These are phyloP conservation scores for Rubia peregrina DNA, from an alignment of 305 asterid genomes.

Conservation along the genomic window DNA sequence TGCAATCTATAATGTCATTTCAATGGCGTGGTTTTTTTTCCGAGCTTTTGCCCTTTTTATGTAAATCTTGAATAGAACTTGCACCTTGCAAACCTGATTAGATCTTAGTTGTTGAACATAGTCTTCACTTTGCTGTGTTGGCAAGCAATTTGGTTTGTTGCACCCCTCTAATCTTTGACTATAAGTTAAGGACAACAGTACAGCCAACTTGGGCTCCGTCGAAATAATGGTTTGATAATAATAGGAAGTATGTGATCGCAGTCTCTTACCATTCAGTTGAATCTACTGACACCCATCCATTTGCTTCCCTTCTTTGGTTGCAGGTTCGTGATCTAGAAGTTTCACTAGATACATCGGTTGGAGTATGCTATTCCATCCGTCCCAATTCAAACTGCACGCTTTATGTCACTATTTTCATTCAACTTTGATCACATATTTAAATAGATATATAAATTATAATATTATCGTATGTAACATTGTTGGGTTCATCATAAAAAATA, in stretches of 20 bases:
- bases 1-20: not conserved
- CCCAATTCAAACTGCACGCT: too few relatives aligned
- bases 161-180: too few relatives aligned
- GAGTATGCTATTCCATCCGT: not conserved
- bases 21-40: not conserved
- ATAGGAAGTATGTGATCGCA: not conserved
- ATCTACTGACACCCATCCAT: not conserved
- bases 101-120: not conserved
- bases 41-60: too few relatives aligned
- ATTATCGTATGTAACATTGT: too few relatives aligned
- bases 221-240: not conserved
- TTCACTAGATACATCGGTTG: not conserved
- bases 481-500: too few relatives aligned
- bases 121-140: not conserved
- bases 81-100: not conserved
- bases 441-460: too few relatives aligned
- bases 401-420: too few relatives aligned
- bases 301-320: not conserved
- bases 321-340: slow-evolving; percentile 10
- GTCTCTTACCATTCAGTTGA: not conserved
- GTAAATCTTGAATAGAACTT: not conserved
- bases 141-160: not conserved
- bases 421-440: too few relatives aligned
- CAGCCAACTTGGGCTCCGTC: not conserved
- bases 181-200: too few relatives aligned